Evolutionary conservation across 768 basidiomycete genomes (phyloP), one percentile per base, ranked within the genome.

Genomic region (Hirschioporus abietinus): DNA sequence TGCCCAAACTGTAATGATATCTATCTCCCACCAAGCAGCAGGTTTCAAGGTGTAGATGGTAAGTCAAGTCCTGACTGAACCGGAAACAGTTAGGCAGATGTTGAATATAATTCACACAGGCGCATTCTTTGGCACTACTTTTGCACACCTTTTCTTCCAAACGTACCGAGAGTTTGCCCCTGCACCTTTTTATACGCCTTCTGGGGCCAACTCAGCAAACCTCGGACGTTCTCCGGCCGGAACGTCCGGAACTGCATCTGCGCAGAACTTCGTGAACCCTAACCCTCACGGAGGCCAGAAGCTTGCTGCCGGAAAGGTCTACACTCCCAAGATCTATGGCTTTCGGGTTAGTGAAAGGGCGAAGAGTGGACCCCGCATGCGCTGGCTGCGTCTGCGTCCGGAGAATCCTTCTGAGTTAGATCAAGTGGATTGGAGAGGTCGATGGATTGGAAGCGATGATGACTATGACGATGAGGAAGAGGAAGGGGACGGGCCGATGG

Each of bases 91-190:
- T 5, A 25, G 24, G 23, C 23, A 61, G 9, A 15, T 57, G 18
- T 27, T 58, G 52, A 23, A 65, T 26, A 60, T 26, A 42, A 25
- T 26, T 10, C 57, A 63, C 34, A 36, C 66, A 98, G 96, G 96
- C 69, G 97, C 97, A 12, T 99, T 98, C 81, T 99, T 99, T 80
- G 97, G 97, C 24, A 99, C 96, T 0, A 98, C 96, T n/a, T 99
- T 99, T 76, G 84, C 96, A 1, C 95, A 98, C 73, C 83, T 99
- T 26, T 96, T 99, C 80, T 99, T 99, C 84, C 95, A 99, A 75
- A 95, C 92, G 69, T 99, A 96, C 79, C 92, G 93, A 26, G 95
- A 96, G 75, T 85, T 96, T n/a, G 88, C 93, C 9, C 92, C 96
- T 0, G 93, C 94, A 26, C 94, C 96, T 1, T 98, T 95, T 79